phyloP scores from a whole-genome alignment of 2,329 filamentous ascomycete genomes.

The Nemania abortiva region DNA sequence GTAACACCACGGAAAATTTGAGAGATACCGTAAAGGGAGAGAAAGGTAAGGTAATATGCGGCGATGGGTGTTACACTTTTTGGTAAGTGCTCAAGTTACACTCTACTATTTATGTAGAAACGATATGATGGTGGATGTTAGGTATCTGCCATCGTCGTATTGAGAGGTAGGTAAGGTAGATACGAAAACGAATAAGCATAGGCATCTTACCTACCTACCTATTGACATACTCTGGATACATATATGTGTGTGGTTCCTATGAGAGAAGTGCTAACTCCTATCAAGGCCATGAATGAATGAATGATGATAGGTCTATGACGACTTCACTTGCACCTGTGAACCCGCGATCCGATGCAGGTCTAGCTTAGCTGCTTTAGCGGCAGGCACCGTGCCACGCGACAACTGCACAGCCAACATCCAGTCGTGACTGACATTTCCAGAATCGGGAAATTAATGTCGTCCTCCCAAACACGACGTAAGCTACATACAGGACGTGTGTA shows the following conservation, averaged over 20 bases:
- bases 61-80: background rate
- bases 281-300: background rate
- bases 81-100: background rate
- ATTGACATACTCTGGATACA: background rate
- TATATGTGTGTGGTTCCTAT: background rate
- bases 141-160: background rate
- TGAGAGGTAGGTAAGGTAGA: no score
- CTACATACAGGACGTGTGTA: background rate
- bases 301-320: conserved; percentile 34
- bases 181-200: no score
- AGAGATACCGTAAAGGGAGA: background rate
- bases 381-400: conserved; percentile 6
- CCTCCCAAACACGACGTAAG: background rate
- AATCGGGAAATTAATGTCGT: conserved; percentile 24
- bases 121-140: background rate
- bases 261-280: background rate
- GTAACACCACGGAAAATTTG: background rate
- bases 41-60: background rate
- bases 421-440: conserved; percentile 21
- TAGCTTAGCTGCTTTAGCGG: conserved; percentile 7
- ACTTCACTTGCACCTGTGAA: conserved; percentile 22
- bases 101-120: background rate
- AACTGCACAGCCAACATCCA: background rate
- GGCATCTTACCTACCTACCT: no score
- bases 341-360: conserved; percentile 8